These are phyloP conservation scores for Agaricus sinodeliciosus DNA, from an alignment of 768 basidiomycete genomes.

Conservation along the genomic window DNA sequence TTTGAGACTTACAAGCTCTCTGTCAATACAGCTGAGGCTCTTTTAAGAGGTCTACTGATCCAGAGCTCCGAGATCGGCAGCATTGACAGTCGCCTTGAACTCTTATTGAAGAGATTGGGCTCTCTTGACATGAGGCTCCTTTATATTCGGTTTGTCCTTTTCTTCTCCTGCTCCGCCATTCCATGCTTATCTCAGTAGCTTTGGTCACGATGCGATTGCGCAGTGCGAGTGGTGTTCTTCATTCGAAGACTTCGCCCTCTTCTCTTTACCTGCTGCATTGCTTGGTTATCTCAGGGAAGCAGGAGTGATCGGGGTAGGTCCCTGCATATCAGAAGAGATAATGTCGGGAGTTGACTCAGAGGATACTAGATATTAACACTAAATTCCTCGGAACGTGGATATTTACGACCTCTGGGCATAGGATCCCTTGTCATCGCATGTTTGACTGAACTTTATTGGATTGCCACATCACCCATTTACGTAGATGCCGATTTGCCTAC, in stretches of 20 bases:
- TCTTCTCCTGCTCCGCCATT: neutral
- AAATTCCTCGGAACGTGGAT: conserved; percentile 24
- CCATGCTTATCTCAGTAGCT: conserved; percentile 30
- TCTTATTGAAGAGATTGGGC: conserved; percentile 47
- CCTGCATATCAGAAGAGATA: neutral
- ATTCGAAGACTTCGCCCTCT: conserved; percentile 52
- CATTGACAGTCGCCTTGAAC: conserved; percentile 42
- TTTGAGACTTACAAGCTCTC: conserved; percentile 52
- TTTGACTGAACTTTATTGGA: conserved; percentile 48
- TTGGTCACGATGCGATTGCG: conserved; percentile 60
- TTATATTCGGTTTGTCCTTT: conserved; percentile 47
- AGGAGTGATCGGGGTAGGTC: conserved; percentile 41
- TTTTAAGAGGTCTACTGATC: conserved; percentile 40
- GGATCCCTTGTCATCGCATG: conserved; percentile 42
- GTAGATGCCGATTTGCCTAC: conserved; percentile 30
- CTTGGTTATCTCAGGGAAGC: conserved; percentile 56
- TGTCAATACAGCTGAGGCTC: conserved; percentile 45
- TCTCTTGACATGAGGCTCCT: conserved; percentile 50
- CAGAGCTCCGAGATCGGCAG: conserved; percentile 30
- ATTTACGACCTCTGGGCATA: conserved; percentile 33
- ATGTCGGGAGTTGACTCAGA: no score
- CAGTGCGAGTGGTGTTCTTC: conserved; percentile 63
- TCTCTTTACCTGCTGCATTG: conserved; percentile 45
- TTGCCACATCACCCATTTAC: conserved; percentile 38
- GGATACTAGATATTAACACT: conserved; percentile 17